Conservation (phyloP, 805 yeast genomes). For the Lachancea quebecensis region DNA sequence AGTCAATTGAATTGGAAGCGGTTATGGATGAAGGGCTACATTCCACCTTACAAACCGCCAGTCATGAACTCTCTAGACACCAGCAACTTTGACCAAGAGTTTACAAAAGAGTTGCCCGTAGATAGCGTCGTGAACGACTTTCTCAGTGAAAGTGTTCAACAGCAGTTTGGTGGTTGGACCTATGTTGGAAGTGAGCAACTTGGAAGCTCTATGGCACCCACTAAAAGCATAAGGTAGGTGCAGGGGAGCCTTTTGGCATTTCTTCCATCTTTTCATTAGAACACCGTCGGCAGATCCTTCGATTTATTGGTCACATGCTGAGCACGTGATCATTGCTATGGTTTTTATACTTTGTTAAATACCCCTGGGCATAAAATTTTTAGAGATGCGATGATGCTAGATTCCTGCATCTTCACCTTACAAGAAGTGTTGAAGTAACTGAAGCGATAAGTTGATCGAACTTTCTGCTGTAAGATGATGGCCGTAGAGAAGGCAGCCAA, state of each 20-base stretch:
- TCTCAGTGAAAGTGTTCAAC: constrained; percentile 89
- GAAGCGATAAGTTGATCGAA: background rate
- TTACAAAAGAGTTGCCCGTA: constrained; percentile 86
- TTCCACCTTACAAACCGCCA: constrained; percentile 92
- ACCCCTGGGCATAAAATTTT: constrained; percentile 10
- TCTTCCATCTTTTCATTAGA: background rate
- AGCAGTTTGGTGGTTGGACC: constrained; percentile 99
- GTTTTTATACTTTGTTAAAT: background rate
- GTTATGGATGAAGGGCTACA: constrained; percentile 74
- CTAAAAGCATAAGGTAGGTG: constrained; percentile 25
- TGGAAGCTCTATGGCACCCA: constrained; percentile 32
- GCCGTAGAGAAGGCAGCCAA: constrained; percentile 27
- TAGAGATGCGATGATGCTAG: constrained; percentile 11
- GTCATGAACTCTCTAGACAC: constrained; percentile 84
- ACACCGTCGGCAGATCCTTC: too few species aligned
- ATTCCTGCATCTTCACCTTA: constrained; percentile 4
- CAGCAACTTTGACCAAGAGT: constrained; percentile 86
- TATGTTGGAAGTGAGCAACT: constrained; percentile 63
- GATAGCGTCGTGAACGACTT: constrained; percentile 93
- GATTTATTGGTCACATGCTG: too few species aligned
- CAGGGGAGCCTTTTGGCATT: background rate
- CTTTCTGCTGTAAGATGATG: constrained; percentile 18
- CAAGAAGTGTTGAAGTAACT: too few species aligned
- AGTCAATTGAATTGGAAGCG: constrained; percentile 86
- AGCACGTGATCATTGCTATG: background rate